Evolutionary conservation across 495 filamentous ascomycete genomes (phyloP), one percentile per base, ranked within the genome.

Genomic region (Aspergillus egyptiacus): DNA sequence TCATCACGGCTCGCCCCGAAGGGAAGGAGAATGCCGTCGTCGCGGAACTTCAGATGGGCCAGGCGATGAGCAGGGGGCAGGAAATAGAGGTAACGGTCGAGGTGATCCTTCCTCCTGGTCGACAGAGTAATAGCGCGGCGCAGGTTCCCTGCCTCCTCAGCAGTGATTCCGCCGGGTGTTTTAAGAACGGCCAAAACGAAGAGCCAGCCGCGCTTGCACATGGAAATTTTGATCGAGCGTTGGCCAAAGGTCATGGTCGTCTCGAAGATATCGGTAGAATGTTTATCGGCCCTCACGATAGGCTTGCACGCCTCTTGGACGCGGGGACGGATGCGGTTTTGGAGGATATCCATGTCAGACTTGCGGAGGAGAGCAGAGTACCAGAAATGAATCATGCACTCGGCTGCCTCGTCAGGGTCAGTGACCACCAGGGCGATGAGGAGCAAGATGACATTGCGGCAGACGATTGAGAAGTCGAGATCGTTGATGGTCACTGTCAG

Each of bases 391-490:
- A 69, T 50, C 11, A 71, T 64, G 44, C 56, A 59, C 5, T 61
- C 60, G 2, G 56, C 34, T 6, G 60, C 60, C 13, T 39, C 41
- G 1, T 58, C 50, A 1, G 47, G 19, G 5, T 58, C 34, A 17
- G 47, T 19, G 28, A 63, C 34, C 19, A 19, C 13, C 7, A 71
- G 14, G 0, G 64, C 62, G 11, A 67, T 34, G 6, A 78, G 55
- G 7, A 80, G 60, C 3, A 80, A 19, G 7, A 76, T 73, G 7
- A 57, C 36, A 50, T 77, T 80, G 0, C 72, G 64, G 7, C 66
- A 65, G 2, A 71, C 69, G 14, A 77, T 48, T 19, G 65, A 57
- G 23, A 68, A 37, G 15, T 76, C 67, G n/a, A 17, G 2, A 42
- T 80, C 74, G 45, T 76, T 78, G 3, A 78, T 30, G 0, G 58